phyloP scores from a whole-genome alignment of 257 asterid genomes.

The Rhazya stricta region DNA sequence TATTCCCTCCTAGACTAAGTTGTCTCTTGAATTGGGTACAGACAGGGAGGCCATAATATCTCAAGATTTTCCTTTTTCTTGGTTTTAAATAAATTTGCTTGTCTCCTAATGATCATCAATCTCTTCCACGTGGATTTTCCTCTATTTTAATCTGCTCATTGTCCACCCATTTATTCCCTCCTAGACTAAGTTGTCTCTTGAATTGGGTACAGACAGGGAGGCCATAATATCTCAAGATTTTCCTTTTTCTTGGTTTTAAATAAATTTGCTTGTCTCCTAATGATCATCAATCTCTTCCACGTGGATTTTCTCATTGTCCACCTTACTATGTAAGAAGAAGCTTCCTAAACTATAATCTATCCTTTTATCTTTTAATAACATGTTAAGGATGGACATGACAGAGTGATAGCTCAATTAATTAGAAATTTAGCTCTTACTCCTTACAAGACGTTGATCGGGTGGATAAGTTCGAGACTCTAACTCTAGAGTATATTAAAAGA shows the following conservation, averaged over 20 bases:
- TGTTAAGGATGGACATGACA: too few relatives aligned
- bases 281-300: conserved; percentile 9
- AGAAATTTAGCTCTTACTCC: too few relatives aligned
- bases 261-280: conserved; percentile 8
- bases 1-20: neutral
- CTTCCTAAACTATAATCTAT: neutral
- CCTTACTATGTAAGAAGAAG: conserved; percentile 8
- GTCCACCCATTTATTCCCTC: neutral
- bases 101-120: conserved; percentile 8
- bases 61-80: conserved; percentile 7
- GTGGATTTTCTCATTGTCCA: neutral
- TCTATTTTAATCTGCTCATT: neutral
- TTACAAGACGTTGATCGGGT: too few relatives aligned
- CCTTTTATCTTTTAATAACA: too few relatives aligned
- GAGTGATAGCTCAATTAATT: too few relatives aligned
- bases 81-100: neutral
- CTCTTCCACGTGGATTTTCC: conserved; percentile 11
- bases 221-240: conserved; percentile 14
- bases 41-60: conserved; percentile 5
- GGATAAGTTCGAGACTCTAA: too few relatives aligned
- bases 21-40: conserved; percentile 28
- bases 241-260: neutral
- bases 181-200: conserved; percentile 18
- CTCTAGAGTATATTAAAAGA: too few relatives aligned
- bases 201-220: conserved; percentile 16